phyloP scores from a whole-genome alignment of 2,329 filamentous ascomycete species.

The Monosporascus ibericus region DNA sequence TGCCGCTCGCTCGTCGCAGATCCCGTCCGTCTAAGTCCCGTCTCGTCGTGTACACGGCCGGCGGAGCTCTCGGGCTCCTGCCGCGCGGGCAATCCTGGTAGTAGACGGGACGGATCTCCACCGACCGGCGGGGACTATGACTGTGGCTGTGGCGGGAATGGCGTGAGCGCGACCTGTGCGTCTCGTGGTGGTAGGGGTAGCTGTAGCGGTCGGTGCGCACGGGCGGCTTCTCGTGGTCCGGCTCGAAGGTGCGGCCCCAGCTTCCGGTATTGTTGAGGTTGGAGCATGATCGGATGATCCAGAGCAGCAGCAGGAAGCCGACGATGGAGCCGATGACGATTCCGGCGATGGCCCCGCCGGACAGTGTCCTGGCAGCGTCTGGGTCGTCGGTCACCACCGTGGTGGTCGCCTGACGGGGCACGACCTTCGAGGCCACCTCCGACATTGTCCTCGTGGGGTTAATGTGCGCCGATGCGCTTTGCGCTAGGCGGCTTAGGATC shows the following conservation, averaged over 20 bases:
- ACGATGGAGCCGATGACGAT: slow-evolving; percentile 44
- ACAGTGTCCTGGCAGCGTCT: slow-evolving; percentile 25
- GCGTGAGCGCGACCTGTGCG: slow-evolving; percentile 15
- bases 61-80: slow-evolving; percentile 18
- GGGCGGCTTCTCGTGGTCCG: slow-evolving; percentile 18
- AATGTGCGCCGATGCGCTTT: slow-evolving; percentile 4
- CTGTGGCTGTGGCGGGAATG: slow-evolving; percentile 9
- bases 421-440: slow-evolving; percentile 14
- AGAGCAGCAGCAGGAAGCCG: slow-evolving; percentile 39
- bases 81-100: slow-evolving; percentile 8
- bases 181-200: slow-evolving; percentile 9
- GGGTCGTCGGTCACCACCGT: slow-evolving; percentile 16
- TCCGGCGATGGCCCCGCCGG: slow-evolving; percentile 44
- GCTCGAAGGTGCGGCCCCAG: slow-evolving; percentile 22
- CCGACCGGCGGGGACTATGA: slow-evolving; percentile 11
- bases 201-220: slow-evolving; percentile 8
- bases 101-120: slow-evolving; percentile 18
- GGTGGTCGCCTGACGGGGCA: slow-evolving; percentile 20
- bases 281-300: slow-evolving; percentile 40
- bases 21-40: slow-evolving; percentile 11
- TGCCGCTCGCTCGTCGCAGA: slow-evolving; percentile 14
- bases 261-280: slow-evolving; percentile 27
- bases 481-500: neutral
- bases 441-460: slow-evolving; percentile 18
- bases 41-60: slow-evolving; percentile 14